Evolutionary conservation across 1,284 basidiomycete species (phyloP).

Genomic region (Sporisorium iseilematis-ciliati): DNA sequence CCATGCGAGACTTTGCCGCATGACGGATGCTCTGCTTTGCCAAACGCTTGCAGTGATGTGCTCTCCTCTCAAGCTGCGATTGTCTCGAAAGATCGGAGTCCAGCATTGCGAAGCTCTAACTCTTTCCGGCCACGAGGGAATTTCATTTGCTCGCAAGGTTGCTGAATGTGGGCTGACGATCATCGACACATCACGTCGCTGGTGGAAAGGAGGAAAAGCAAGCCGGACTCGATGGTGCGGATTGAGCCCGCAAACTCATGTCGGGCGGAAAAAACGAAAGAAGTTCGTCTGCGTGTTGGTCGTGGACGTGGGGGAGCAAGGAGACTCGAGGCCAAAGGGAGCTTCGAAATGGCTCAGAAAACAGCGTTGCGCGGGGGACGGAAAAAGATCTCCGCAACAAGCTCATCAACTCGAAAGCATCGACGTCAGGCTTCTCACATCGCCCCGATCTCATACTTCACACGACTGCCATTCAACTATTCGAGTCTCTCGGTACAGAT

Average conservation of each 20-base stretch:
- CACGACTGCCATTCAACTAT: not conserved
- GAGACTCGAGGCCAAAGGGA: not conserved
- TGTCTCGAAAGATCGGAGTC: not conserved
- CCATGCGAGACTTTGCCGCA: no score
- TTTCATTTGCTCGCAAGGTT: not conserved
- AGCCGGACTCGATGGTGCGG: conserved; percentile 2
- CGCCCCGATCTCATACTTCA: not conserved
- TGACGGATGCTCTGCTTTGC: no score
- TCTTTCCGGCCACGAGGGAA: not conserved
- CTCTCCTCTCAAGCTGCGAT: not conserved
- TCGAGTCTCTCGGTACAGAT: not conserved
- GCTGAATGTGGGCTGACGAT: not conserved
- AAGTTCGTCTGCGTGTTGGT: not conserved
- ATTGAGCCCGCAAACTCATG: conserved; percentile 5
- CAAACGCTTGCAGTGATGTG: not conserved
- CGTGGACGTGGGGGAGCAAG: conserved; percentile 2
- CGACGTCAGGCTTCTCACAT: not conserved
- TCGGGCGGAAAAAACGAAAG: not conserved
- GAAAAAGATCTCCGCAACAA: conserved; percentile 6
- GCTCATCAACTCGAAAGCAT: not conserved
- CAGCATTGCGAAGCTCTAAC: not conserved
- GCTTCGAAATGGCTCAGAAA: not conserved
- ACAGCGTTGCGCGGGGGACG: not conserved
- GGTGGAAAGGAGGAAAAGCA: not conserved
- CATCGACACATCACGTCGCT: not conserved